Percentiles rank a stretch among this genome's conserved stretches.
Conservation (phyloP, 2,329 filamentous ascomycete genomes). For the Trichoderma sp. region DNA sequence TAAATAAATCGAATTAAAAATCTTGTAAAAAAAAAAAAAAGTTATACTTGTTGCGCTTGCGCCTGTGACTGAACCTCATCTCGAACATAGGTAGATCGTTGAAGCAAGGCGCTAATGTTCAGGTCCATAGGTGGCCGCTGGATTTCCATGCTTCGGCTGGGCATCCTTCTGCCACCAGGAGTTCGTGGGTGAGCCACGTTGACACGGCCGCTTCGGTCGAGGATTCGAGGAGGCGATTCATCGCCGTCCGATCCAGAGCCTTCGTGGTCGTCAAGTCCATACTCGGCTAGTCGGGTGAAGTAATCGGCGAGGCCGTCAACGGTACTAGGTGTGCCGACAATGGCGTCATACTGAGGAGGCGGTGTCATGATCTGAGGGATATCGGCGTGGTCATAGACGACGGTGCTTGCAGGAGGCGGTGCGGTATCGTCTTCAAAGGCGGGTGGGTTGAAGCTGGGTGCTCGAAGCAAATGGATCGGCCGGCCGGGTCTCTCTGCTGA, state of each 20-base stretch:
- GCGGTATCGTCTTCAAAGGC: slow-evolving; percentile 74
- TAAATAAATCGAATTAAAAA: neutral
- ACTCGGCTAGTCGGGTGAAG: slow-evolving; percentile 76
- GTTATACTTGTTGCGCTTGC: slow-evolving; percentile 2
- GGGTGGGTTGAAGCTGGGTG: slow-evolving; percentile 85
- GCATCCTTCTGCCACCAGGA: slow-evolving; percentile 53
- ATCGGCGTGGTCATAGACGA: slow-evolving; percentile 26
- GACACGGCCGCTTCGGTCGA: slow-evolving; percentile 56
- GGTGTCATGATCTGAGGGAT: slow-evolving; percentile 63
- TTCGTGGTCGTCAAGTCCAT: slow-evolving; percentile 52
- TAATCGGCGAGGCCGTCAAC: slow-evolving; percentile 80
- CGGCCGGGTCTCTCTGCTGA: slow-evolving; percentile 40
- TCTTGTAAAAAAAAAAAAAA: neutral
- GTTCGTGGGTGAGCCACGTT: slow-evolving; percentile 60
- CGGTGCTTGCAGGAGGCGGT: slow-evolving; percentile 38
- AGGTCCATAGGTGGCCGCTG: slow-evolving; percentile 41
- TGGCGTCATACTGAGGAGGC: slow-evolving; percentile 79
- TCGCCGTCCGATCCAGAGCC: slow-evolving; percentile 47
- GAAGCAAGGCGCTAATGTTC: slow-evolving; percentile 31
- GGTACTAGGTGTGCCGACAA: slow-evolving; percentile 68
- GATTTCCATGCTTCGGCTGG: slow-evolving; percentile 60
- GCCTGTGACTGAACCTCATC: neutral
- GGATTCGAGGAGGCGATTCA: slow-evolving; percentile 49
- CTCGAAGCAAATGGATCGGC: slow-evolving; percentile 81
- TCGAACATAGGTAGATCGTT: neutral